Conservation (phyloP, 495 filamentous ascomycete species). For the Aspergillus egyptiacus region DNA sequence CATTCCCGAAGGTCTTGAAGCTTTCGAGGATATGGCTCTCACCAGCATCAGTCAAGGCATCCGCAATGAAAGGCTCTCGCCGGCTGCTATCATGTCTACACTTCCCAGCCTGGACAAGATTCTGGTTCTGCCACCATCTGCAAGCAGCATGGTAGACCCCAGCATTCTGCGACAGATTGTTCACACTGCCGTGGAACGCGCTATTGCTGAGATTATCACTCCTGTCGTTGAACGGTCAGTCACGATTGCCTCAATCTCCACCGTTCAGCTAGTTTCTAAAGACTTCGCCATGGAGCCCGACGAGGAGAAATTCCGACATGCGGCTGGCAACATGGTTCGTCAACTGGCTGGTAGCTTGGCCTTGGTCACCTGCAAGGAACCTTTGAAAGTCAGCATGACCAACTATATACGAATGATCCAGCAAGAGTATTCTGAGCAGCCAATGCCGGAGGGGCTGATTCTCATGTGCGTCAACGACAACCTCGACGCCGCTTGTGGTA, state of each 20-base stretch:
- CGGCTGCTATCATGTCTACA: constrained; percentile 62
- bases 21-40: constrained; percentile 72
- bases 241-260: constrained; percentile 94
- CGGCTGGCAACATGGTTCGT: constrained; percentile 87
- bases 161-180: constrained; percentile 74
- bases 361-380: constrained; percentile 96
- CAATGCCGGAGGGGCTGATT: constrained; percentile 79
- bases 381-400: constrained; percentile 87
- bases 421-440: constrained; percentile 60
- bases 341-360: constrained; percentile 88
- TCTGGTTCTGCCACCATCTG: constrained; percentile 67
- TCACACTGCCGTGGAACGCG: constrained; percentile 72
- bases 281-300: constrained; percentile 93
- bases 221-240: constrained; percentile 96
- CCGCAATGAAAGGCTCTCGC: constrained; percentile 63
- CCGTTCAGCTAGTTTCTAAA: constrained; percentile 86
- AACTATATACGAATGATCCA: constrained; percentile 88
- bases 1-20: constrained; percentile 64
- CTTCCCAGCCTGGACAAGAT: constrained; percentile 73
- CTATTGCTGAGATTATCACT: constrained; percentile 89
- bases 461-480: constrained; percentile 99
- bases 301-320: constrained; percentile 73
- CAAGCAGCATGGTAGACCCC: constrained; percentile 64
- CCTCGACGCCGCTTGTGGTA: constrained; percentile 81
- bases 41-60: constrained; percentile 64